Percentiles rank a stretch among this genome's conserved stretches.
phyloP scores from a whole-genome alignment of 352 stramenopile genomes.

The Phytophthora tentaculata region DNA sequence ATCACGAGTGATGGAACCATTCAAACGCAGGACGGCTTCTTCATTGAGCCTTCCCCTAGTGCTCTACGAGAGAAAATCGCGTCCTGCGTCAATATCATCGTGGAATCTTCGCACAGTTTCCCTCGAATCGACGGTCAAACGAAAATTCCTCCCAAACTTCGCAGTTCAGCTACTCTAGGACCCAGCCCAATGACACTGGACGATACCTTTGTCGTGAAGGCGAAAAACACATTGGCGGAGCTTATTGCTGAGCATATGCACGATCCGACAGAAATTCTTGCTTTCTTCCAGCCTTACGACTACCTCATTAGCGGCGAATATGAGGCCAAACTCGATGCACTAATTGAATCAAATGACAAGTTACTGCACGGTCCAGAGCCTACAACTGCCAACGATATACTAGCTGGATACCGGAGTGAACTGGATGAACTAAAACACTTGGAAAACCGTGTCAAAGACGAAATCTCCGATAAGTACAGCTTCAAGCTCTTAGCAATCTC shows the following conservation, averaged over 20 bases:
- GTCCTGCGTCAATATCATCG: constrained; percentile 67
- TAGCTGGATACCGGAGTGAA: constrained; percentile 59
- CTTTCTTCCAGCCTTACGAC: constrained; percentile 76
- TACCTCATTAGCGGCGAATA: constrained; percentile 85
- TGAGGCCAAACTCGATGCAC: constrained; percentile 57
- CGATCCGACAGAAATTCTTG: constrained; percentile 69
- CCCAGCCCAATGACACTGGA: constrained; percentile 83
- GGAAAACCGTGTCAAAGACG: constrained; percentile 49
- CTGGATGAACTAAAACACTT: constrained; percentile 57
- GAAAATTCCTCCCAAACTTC: constrained; percentile 69
- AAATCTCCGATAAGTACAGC: constrained; percentile 87
- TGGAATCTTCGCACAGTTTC: constrained; percentile 89
- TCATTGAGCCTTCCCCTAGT: constrained; percentile 63
- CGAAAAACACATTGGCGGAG: constrained; percentile 67
- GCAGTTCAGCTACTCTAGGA: constrained; percentile 68
- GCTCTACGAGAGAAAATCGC: constrained; percentile 69
- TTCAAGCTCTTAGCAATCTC: constrained; percentile 92
- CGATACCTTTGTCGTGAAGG: constrained; percentile 78
- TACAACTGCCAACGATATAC: constrained; percentile 47
- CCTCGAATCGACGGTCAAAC: constrained; percentile 89
- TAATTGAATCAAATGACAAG: constrained; percentile 50
- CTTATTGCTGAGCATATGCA: constrained; percentile 73
- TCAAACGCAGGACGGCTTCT: constrained; percentile 50
- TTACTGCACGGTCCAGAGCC: constrained; percentile 18
- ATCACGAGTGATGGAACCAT: constrained; percentile 25